phyloP scores from a whole-genome alignment of 805 yeast species.

The Candida loeiensis region DNA sequence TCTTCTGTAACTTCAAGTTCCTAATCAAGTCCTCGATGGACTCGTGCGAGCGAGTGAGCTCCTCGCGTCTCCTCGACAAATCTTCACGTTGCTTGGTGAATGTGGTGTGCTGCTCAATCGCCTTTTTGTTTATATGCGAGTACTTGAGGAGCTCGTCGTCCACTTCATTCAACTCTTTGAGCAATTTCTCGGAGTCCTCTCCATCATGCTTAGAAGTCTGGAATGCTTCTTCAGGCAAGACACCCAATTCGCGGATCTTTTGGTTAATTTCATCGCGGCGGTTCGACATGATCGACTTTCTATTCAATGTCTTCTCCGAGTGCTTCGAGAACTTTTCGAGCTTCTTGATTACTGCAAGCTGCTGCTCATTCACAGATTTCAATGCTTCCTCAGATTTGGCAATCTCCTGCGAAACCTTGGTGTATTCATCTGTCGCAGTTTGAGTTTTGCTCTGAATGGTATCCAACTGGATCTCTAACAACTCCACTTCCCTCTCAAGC shows the following conservation, averaged over 20 bases:
- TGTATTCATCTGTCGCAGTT: constrained; percentile 22
- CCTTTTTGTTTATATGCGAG: constrained; percentile 83
- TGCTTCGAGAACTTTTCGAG: constrained; percentile 59
- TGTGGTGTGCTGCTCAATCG: constrained; percentile 74
- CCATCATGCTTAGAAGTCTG: constrained; percentile 37
- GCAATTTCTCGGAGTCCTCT: constrained; percentile 48
- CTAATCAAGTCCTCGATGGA: constrained; percentile 71
- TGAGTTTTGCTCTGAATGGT: constrained; percentile 26
- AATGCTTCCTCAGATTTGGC: constrained; percentile 37
- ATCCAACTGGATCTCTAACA: constrained; percentile 23
- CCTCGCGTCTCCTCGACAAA: constrained; percentile 59
- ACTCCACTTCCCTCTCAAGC: constrained; percentile 23
- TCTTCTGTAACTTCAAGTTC: constrained; percentile 72
- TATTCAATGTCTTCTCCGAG: constrained; percentile 63
- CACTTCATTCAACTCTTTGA: constrained; percentile 49
- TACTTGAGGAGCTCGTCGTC: constrained; percentile 58
- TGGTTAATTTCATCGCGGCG: constrained; percentile 71
- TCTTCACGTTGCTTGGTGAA: constrained; percentile 73
- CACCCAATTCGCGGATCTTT: constrained; percentile 81
- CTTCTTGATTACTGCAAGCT: constrained; percentile 48
- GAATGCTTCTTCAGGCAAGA: constrained; percentile 82
- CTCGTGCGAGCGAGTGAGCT: constrained; percentile 62
- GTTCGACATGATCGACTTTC: constrained; percentile 52
- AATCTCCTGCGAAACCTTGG: constrained; percentile 28
- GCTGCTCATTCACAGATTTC: constrained; percentile 54